These are phyloP conservation scores for Colletotrichum brevisporum DNA, from an alignment of 2,329 filamentous ascomycete species.

Conservation along the genomic window DNA sequence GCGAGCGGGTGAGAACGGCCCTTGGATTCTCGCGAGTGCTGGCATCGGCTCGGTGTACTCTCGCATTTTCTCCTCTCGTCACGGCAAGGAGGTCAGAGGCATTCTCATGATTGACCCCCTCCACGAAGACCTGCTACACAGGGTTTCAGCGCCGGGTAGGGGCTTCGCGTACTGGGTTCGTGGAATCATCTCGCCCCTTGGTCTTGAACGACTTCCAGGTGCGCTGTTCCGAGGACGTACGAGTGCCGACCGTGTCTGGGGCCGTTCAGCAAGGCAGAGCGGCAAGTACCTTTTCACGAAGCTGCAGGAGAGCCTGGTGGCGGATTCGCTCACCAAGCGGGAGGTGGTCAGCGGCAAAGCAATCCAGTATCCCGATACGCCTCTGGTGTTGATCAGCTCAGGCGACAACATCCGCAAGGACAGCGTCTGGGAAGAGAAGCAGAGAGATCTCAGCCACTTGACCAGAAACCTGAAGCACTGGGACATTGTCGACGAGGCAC, in stretches of 20 bases:
- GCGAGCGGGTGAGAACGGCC: conserved; percentile 83
- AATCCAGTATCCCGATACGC: conserved; percentile 83
- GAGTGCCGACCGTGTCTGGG: conserved; percentile 88
- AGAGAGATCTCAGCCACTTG: conserved; percentile 85
- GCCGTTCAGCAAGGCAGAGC: conserved; percentile 81
- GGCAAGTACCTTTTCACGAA: conserved; percentile 91
- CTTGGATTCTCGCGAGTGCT: conserved; percentile 89
- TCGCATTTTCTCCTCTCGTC: conserved; percentile 90
- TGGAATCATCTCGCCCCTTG: conserved; percentile 88
- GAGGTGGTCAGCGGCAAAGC: conserved; percentile 84
- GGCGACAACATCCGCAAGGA: conserved; percentile 78
- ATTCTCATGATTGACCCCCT: conserved; percentile 89
- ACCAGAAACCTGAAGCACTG: conserved; percentile 85
- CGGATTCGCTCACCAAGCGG: conserved; percentile 84
- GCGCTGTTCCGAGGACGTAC: conserved; percentile 86
- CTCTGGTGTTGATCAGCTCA: conserved; percentile 86
- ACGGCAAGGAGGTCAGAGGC: conserved; percentile 80
- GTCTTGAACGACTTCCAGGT: conserved; percentile 83
- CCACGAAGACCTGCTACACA: conserved; percentile 86
- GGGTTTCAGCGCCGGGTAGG: conserved; percentile 75
- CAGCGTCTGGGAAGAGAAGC: conserved; percentile 83
- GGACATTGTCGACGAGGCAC: conserved; percentile 88
- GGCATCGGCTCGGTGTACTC: conserved; percentile 91
- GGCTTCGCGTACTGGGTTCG: conserved; percentile 91
- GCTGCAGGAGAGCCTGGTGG: conserved; percentile 93